phyloP scores from a whole-genome alignment of 192 early-diverging fungal genomes.

The Coemansia sp. region DNA sequence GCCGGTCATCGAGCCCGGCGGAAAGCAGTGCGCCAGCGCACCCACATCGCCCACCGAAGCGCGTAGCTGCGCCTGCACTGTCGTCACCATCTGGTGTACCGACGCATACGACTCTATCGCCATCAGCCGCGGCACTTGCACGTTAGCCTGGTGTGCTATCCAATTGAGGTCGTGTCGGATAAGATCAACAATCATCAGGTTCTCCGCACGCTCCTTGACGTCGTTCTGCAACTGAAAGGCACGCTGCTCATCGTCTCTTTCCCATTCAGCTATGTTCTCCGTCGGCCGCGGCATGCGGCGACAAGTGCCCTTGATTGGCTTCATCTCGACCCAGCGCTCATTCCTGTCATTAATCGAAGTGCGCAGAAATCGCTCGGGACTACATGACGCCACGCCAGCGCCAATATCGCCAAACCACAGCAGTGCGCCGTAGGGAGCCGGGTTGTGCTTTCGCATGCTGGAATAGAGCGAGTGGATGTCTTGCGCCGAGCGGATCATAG shows the following conservation, averaged over 20 bases:
- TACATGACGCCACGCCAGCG: constrained; percentile 57
- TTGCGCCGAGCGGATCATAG: background rate
- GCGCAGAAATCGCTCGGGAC: constrained; percentile 82
- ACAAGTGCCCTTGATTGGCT: constrained; percentile 92
- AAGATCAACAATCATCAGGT: constrained; percentile 97
- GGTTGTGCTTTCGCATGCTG: constrained; percentile 68
- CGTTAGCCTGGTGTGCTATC: constrained; percentile 64
- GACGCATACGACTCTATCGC: constrained; percentile 85
- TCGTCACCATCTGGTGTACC: constrained; percentile 92
- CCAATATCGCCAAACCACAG: constrained; percentile 54
- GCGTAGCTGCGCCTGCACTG: constrained; percentile 67
- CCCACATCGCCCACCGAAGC: constrained; percentile 60
- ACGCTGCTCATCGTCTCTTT: constrained; percentile 10
- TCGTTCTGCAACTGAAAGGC: constrained; percentile 56
- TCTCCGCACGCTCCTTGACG: constrained; percentile 94
- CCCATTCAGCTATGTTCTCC: constrained; percentile 4
- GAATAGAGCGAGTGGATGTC: constrained; percentile 61
- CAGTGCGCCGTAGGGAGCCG: constrained; percentile 85
- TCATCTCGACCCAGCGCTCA: constrained; percentile 75
- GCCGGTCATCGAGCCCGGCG: constrained; percentile 97
- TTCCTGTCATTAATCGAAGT: constrained; percentile 1
- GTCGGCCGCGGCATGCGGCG: background rate
- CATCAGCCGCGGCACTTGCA: constrained; percentile 83
- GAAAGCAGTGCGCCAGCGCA: constrained; percentile 78
- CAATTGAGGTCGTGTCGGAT: constrained; percentile 90